A percentile compares a stretch with the other conserved stretches of the same genome.
These are phyloP conservation scores for Boletus rubropictus DNA, from an alignment of 768 basidiomycete genomes.

Conservation along the genomic window DNA sequence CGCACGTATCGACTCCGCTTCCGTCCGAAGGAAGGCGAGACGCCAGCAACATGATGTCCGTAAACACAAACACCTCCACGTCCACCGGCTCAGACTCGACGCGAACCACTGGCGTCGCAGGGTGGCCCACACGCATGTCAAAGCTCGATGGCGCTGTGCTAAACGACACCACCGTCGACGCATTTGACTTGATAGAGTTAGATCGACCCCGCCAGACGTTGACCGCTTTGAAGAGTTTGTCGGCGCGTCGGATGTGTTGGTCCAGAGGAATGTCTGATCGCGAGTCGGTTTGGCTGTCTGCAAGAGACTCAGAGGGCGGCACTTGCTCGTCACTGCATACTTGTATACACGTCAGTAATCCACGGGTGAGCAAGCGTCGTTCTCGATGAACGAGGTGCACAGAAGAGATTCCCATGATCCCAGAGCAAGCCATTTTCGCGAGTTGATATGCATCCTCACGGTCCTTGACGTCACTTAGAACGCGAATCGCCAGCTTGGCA, in stretches of 20 bases:
- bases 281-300: not conserved
- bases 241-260: conserved; percentile 13
- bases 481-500: conserved; percentile 65
- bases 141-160: conserved; percentile 27
- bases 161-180: conserved; percentile 27
- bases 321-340: conserved; percentile 33
- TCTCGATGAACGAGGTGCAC: conserved; percentile 62
- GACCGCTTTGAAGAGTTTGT: conserved; percentile 37
- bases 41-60: conserved; percentile 63
- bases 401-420: conserved; percentile 53
- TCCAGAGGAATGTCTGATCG: not conserved
- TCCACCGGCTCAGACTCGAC: conserved; percentile 24
- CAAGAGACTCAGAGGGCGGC: not conserved
- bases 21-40: conserved; percentile 14
- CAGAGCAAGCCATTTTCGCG: conserved; percentile 53
- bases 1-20: conserved; percentile 23
- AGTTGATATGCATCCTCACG: conserved; percentile 84
- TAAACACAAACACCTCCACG: conserved; percentile 51
- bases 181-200: conserved; percentile 31
- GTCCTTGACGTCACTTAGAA: conserved; percentile 78
- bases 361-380: conserved; percentile 68
- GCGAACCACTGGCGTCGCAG: conserved; percentile 18
- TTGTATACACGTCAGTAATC: conserved; percentile 42
- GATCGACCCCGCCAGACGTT: conserved; percentile 43
- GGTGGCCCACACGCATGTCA: conserved; percentile 14